phyloP scores from a whole-genome alignment of 2,329 filamentous ascomycete genomes.

The Podosphaera xanthii region DNA sequence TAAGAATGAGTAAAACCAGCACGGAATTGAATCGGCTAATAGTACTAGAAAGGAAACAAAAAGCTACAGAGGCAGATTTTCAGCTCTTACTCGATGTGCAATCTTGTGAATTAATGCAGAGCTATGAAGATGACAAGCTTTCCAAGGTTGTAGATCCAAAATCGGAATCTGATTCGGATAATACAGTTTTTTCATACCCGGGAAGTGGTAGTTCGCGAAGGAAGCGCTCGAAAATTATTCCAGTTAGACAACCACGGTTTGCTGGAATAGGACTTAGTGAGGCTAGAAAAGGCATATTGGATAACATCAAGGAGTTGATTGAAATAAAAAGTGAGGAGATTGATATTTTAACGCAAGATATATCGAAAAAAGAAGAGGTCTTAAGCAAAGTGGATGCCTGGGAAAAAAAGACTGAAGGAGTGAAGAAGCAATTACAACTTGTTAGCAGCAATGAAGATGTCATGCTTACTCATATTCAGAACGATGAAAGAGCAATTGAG shows the following conservation, averaged over 20 bases:
- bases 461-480: slow-evolving; percentile 37
- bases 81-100: slow-evolving; percentile 36
- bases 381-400: slow-evolving; percentile 33
- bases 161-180: slow-evolving; percentile 5
- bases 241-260: slow-evolving; percentile 32
- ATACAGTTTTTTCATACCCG: not conserved
- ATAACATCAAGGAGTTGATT: slow-evolving; percentile 38
- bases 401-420: slow-evolving; percentile 20
- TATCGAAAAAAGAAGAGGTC: slow-evolving; percentile 32
- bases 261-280: slow-evolving; percentile 32
- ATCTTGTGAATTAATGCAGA: slow-evolving; percentile 21
- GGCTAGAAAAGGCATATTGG: slow-evolving; percentile 40
- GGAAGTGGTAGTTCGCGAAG: slow-evolving; percentile 6
- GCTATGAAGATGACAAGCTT: slow-evolving; percentile 9
- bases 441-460: slow-evolving; percentile 25
- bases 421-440: slow-evolving; percentile 25
- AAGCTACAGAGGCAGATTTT: slow-evolving; percentile 30
- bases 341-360: slow-evolving; percentile 31
- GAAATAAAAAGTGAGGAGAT: slow-evolving; percentile 46
- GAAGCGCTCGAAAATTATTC: slow-evolving; percentile 23
- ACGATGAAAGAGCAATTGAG: slow-evolving; percentile 30
- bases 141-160: slow-evolving; percentile 18
- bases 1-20: not conserved
- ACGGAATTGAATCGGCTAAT: not conserved
- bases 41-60: slow-evolving; percentile 23